phyloP scores from a whole-genome alignment of 257 asterid genomes.

The Rehmannia glutinosa region DNA sequence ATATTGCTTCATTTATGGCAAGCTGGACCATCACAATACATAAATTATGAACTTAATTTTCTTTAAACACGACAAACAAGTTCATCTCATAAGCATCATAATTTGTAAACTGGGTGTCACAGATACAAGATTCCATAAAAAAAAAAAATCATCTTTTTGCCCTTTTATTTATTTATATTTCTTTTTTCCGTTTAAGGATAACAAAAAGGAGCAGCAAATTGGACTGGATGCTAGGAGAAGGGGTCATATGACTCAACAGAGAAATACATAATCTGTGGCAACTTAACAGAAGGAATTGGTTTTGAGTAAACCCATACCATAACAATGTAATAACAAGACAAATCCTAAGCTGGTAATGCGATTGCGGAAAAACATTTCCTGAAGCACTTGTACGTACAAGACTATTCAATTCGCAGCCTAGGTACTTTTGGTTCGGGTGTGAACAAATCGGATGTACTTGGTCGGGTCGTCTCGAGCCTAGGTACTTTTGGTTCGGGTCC shows the following conservation, averaged over 20 bases:
- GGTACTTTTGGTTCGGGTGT: too few species aligned
- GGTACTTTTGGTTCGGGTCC: too few species aligned
- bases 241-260: too few species aligned
- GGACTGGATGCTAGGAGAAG: too few species aligned
- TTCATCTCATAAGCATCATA: neutral
- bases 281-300: neutral
- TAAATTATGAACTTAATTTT: neutral
- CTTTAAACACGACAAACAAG: neutral
- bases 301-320: neutral
- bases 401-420: neutral
- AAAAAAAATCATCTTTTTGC: too few species aligned
- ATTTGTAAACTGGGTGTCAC: neutral
- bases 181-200: too few species aligned
- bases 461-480: too few species aligned
- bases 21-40: slow-evolving; percentile 33
- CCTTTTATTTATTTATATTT: too few species aligned
- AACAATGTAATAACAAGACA: neutral
- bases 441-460: too few species aligned
- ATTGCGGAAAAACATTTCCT: neutral
- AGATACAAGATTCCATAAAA: too few species aligned
- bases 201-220: too few species aligned
- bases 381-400: neutral
- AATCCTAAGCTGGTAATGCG: too few species aligned
- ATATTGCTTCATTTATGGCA: slow-evolving; percentile 48
- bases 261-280: neutral